Base-by-base conservation (phyloP, 192 early-diverging fungal genomes). In the Dissophora ornata region DNA sequence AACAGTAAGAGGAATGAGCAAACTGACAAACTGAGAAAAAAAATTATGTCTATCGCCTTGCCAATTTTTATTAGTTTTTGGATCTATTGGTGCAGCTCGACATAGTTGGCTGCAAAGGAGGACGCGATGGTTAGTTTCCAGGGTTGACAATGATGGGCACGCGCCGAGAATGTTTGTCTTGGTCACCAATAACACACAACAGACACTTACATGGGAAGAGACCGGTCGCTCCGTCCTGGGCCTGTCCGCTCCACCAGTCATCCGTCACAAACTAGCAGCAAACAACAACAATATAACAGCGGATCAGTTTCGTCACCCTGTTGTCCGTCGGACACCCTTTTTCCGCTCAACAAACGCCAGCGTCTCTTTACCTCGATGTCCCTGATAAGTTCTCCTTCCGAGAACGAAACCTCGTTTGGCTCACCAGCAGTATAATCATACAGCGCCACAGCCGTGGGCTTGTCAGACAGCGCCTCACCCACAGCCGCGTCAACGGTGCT, bases 181-280 rank as follows among this genome's bases (percentile, higher is more conserved):
- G 16, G 33, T 16, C 15, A 45, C 3, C 3, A 24, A 8, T 12
- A 30, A 0, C 26, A 10, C 30, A 48, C 8, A 18, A 48, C 41
- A 0, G 52, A 3, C 47, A 65, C 67, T 88, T 90, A 80, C 88
- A 85, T 8, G 92, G 92, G 84, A 93, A 93, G 65, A 93, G 67
- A n/a, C 92, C 92, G 36, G 82, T 58, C 19, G 69, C 54, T 25
- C 90, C 90, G 45, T 78, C 75, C 30, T 60, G 26, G 29, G 81
- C 81, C 40, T 58, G 67, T 36, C 96, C 96, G 64, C 88, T 86
- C 96, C 96, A 98, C 96, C 96, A 98, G 25, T 94, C 96, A 13
- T 93, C 91, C 19, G 87, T 88, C 0, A 90, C 88, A 68, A 91
- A 91, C 51, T 58, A 58, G 21, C n/a, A n/a, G n/a, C n/a, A n/a